Base-by-base conservation (phyloP, 768 basidiomycete species). In the Daedalea quercina region DNA sequence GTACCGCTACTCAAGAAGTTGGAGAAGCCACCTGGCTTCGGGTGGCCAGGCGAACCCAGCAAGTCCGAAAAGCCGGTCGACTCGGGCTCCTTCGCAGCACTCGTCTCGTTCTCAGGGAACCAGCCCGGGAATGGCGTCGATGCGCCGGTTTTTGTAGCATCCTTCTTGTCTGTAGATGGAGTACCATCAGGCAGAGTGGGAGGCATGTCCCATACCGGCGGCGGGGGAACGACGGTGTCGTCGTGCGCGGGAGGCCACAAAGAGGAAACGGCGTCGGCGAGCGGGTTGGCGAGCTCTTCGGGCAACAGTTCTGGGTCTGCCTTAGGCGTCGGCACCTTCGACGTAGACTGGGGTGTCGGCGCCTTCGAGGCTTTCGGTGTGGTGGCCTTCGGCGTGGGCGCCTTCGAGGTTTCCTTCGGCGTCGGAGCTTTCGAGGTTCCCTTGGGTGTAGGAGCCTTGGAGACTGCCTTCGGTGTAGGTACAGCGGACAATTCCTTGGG, bases 21-120 rank as follows among this genome's bases (percentile, higher is more conserved):
- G 19, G 57, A 58, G 52, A 58, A 61, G 26, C 50, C 43, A n/a
- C 60, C 60, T 42, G 55, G 48, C 15, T 56, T 57, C 12, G 55
- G 53, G 17, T 50, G 13, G 4, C 24, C 26, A 33, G 53, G 41
- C 3, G 53, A 43, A 8, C 25, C 33, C 47, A 47, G 11, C 17
- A 49, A n/a, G 40, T 49, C 47, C 19, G 22, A 31, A 37, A 54
- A 35, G n/a, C 41, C 40, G 1, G 24, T 35, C 17, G 35, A 19
- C 17, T 24, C 40, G 1, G 47, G 28, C 26, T 44, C 46, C 34
- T 48, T 49, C 19, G 51, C n/a, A 24, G 50, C 40, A 11, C n/a
- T 48, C 24, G 33, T 48, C 46, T 33, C 23, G 44, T 22, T 23
- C 17, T 53, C 44, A 19, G 25, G 6, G 28, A 22, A 43, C 43